A percentile compares a stretch with the other conserved stretches of the same genome.
phyloP scores from a whole-genome alignment of 106 monocot species.

The Phalaenopsis aphrodite region DNA sequence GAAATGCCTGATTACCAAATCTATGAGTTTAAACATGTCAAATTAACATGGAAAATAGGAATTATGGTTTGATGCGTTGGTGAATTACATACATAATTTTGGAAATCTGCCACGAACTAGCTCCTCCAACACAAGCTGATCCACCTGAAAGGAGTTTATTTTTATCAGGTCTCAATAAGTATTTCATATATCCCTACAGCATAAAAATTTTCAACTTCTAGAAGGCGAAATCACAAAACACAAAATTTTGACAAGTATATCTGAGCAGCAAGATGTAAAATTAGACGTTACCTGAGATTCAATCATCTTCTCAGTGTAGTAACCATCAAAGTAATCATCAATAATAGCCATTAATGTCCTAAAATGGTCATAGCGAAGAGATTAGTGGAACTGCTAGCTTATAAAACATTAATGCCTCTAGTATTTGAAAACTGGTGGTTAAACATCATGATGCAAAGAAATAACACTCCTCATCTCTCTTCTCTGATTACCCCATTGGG shows the following conservation, averaged over 20 bases:
- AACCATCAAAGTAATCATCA: constrained; percentile 95
- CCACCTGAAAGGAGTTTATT: constrained; percentile 48
- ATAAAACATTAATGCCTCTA: not conserved
- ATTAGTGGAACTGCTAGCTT: not conserved
- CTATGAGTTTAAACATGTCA: not conserved
- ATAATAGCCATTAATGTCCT: constrained; percentile 86
- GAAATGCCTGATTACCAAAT: not conserved
- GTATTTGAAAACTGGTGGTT: not conserved
- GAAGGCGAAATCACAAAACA: not conserved
- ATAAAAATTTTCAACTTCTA: not conserved
- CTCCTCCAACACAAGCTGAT: constrained; percentile 96
- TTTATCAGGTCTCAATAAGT: not conserved
- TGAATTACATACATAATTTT: constrained; percentile 55
- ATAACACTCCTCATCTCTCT: not conserved
- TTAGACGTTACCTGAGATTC: constrained; percentile 77
- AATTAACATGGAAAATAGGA: constrained; percentile 1
- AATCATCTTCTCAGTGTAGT: constrained; percentile 97
- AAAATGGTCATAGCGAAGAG: constrained; percentile 11
- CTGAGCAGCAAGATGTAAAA: not conserved
- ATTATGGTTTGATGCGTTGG: not conserved
- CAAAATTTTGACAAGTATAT: not conserved
- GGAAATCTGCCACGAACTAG: constrained; percentile 86
- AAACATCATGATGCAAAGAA: not conserved
- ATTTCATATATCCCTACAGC: not conserved
- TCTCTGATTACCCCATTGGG: not conserved